Evolutionary conservation across 352 stramenopile species (phyloP).

Genomic region (Phytopythium cucurbitacearum): DNA sequence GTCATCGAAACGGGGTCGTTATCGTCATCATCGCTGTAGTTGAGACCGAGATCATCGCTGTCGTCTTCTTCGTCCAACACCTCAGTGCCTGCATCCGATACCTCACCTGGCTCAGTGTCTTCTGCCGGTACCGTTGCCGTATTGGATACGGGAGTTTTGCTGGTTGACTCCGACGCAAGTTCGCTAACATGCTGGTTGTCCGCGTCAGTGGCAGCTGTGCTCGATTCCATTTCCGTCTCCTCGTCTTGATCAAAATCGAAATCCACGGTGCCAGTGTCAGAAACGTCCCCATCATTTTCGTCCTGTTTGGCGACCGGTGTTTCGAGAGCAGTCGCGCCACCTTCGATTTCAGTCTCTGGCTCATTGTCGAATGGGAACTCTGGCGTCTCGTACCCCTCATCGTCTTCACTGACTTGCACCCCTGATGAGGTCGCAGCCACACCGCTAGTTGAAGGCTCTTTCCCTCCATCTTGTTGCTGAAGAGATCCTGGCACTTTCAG

Average conservation of each 20-base stretch:
- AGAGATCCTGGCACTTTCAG: not conserved
- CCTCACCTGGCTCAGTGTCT: conserved; percentile 15
- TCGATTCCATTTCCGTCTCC: not conserved
- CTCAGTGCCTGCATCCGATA: conserved; percentile 33
- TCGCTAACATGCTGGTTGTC: not conserved
- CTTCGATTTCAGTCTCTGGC: not conserved
- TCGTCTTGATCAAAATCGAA: conserved; percentile 11
- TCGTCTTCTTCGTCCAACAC: conserved; percentile 24
- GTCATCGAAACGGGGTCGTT: conserved; percentile 1
- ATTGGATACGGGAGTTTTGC: not conserved
- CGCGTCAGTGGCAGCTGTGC: too few species aligned
- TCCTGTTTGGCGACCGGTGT: not conserved
- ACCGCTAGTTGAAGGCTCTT: not conserved
- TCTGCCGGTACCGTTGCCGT: conserved; percentile 1
- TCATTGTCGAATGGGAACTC: conserved; percentile 3
- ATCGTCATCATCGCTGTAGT: conserved; percentile 37
- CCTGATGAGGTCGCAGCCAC: not conserved
- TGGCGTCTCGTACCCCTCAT: conserved; percentile 4
- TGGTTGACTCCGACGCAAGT: not conserved
- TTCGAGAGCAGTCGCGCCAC: not conserved
- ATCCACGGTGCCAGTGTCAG: conserved; percentile 28
- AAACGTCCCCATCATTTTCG: conserved; percentile 16
- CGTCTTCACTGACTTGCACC: not conserved
- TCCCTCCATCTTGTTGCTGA: not conserved
- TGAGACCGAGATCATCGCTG: conserved; percentile 28